Base-by-base conservation (phyloP, 345 rosid genomes). In the Anastatica hierochuntica region DNA sequence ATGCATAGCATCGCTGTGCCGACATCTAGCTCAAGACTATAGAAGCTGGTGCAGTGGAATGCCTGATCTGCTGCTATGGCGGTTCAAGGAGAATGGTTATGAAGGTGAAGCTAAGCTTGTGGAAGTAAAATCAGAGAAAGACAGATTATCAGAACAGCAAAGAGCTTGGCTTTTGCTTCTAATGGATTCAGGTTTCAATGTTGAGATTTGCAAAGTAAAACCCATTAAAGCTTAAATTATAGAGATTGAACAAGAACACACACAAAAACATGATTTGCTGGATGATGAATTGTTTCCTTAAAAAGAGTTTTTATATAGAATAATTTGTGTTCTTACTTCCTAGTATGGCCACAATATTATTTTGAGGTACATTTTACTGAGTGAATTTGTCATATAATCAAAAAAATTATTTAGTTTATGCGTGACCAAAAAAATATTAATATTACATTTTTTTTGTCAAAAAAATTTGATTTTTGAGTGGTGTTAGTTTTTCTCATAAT, bases 31-130 rank as follows among this genome's bases (percentile, higher is more conserved):
- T 43, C 90, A 79, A 76, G 98, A 88, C 56, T 84, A 88, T 29
- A 60, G 66, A 21, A 88, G 84, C 60, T 92, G 98, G 98, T 82
- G 88, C n/a, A 78, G 90, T 34, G 98, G 98, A 66, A 84, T 92
- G 95, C 98, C 98, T 6, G 95, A 92, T 76, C 67, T 92, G 19
- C 66, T 88, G 62, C 46, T 83, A 29, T 92, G 98, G 98, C 84
- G 90, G 55, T 84, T 92, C 74, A 78, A 77, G 20, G 86, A 67
- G 43, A 82, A 73, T 48, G 76, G 81, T 76, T 59, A 58, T 52
- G 73, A 58, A 53, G 98, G 96, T 37, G 95, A 92, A 74, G 98
- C 95, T 31, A 92, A 83, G 86, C 88, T 90, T 7, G 96, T 84
- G 6, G 96, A 90, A 80, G 98, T 90, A 0, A 90, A 90, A 66